A percentile compares a stretch with the other conserved stretches of the same genome.
Conservation (phyloP, 2,329 filamentous ascomycete species). For the Nigrograna mackinnonii region DNA sequence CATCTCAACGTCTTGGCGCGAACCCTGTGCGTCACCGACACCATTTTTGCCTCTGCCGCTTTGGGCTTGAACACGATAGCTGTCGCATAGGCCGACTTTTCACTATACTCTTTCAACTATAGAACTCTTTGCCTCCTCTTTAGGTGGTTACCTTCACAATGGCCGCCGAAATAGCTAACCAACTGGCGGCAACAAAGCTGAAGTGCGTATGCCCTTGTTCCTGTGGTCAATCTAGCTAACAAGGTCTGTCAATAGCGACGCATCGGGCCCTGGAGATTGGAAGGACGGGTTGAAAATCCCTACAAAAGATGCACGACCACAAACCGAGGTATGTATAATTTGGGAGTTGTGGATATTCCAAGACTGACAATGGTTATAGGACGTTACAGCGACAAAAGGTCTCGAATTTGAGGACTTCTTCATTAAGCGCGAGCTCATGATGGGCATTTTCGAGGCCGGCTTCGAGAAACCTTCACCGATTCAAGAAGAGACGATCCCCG, state of each 20-base stretch:
- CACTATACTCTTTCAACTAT: slow-evolving; percentile 6
- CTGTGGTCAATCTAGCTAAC: slow-evolving; percentile 7
- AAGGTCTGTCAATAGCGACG: slow-evolving; percentile 46
- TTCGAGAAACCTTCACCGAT: slow-evolving; percentile 99
- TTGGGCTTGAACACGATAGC: slow-evolving; percentile 19
- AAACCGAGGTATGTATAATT: slow-evolving; percentile 70
- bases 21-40: not conserved
- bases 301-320: slow-evolving; percentile 73
- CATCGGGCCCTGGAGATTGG: slow-evolving; percentile 59
- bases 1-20: too few species aligned
- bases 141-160: slow-evolving; percentile 42
- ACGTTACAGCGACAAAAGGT: slow-evolving; percentile 97
- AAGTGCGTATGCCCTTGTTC: slow-evolving; percentile 36
- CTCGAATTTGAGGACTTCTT: slow-evolving; percentile 97
- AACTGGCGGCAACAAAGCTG: slow-evolving; percentile 60
- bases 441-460: slow-evolving; percentile 99
- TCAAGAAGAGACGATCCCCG: slow-evolving; percentile 98
- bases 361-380: slow-evolving; percentile 53
- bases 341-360: too few species aligned
- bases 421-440: slow-evolving; percentile 91
- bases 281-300: slow-evolving; percentile 74
- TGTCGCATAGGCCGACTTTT: slow-evolving; percentile 16
- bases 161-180: slow-evolving; percentile 56
- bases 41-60: slow-evolving; percentile 18
- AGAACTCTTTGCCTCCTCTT: slow-evolving; percentile 6